Conservation (phyloP, 805 yeast genomes). For the Candida nonsorbophila region DNA sequence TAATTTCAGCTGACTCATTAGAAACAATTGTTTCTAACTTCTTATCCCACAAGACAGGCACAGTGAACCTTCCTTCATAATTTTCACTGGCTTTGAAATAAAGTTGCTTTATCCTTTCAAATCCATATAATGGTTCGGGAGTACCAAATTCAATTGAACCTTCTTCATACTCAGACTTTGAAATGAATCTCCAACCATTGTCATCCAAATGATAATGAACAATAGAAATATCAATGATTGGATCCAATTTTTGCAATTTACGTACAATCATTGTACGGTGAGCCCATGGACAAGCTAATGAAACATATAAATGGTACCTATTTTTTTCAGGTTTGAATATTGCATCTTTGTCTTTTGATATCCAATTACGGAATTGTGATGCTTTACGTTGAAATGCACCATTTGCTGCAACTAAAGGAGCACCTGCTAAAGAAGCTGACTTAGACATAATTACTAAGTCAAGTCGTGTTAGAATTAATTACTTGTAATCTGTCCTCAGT, state of each 20-base stretch:
- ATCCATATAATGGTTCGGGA: constrained; percentile 46
- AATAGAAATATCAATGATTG: constrained; percentile 61
- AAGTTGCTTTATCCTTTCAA: constrained; percentile 58
- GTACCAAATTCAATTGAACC: constrained; percentile 40
- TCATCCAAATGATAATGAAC: constrained; percentile 90
- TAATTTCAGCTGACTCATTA: constrained; percentile 87
- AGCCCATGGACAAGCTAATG: constrained; percentile 95
- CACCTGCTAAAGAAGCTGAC: constrained; percentile 4
- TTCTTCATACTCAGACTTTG: constrained; percentile 41
- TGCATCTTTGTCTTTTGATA: constrained; percentile 51
- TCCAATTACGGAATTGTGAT: constrained; percentile 54
- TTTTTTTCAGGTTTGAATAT: constrained; percentile 67
- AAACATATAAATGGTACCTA: constrained; percentile 84
- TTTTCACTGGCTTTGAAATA: constrained; percentile 73
- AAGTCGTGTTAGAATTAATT: not conserved
- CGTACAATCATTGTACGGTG: constrained; percentile 77
- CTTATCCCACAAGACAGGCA: constrained; percentile 90
- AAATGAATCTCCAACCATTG: constrained; percentile 83
- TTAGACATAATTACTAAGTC: no score
- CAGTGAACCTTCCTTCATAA: constrained; percentile 81
- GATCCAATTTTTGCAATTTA: constrained; percentile 60
- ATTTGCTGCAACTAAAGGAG: constrained; percentile 26
- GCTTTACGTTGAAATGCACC: constrained; percentile 40
- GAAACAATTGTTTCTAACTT: constrained; percentile 78
- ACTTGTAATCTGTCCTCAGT: constrained; percentile 5